Evolutionary conservation across 768 basidiomycete species (phyloP).

Genomic region (Lactifluus piperatus): DNA sequence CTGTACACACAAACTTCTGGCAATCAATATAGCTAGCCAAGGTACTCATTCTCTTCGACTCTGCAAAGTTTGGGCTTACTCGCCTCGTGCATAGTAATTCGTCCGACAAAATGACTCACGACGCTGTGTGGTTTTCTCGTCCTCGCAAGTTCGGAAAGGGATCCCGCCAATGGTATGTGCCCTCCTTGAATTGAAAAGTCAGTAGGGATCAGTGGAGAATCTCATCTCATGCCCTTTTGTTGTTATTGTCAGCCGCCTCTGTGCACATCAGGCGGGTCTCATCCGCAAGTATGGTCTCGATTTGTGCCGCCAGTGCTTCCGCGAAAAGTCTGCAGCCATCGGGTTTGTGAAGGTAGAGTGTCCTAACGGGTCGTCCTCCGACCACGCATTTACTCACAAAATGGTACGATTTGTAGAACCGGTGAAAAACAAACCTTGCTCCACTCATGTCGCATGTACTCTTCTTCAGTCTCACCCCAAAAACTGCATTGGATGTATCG

Average conservation of each 20-base stretch:
- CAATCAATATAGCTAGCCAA: constrained; percentile 10
- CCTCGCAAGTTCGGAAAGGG: constrained; percentile 95
- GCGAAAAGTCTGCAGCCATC: constrained; percentile 88
- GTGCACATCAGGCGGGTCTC: constrained; percentile 95
- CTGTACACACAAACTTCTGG: constrained; percentile 7
- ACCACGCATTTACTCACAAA: neutral
- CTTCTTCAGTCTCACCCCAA: neutral
- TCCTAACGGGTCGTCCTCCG: neutral
- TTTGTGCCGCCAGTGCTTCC: constrained; percentile 98
- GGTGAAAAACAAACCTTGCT: neutral
- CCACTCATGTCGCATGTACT: neutral
- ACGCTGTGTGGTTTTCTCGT: constrained; percentile 96
- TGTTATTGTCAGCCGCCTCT: constrained; percentile 62
- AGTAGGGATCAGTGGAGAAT: neutral
- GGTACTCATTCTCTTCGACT: neutral
- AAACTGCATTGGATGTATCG: constrained; percentile 5
- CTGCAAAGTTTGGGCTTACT: neutral
- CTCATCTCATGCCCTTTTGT: neutral
- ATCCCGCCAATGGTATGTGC: constrained; percentile 81
- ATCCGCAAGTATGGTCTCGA: constrained; percentile 96
- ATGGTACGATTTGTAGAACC: constrained; percentile 3
- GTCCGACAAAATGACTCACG: constrained; percentile 79
- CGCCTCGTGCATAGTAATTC: neutral
- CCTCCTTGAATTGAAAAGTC: neutral
- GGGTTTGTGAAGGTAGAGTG: constrained; percentile 86